phyloP scores from a whole-genome alignment of 805 yeast species.

The Kodamaea kakaduensis region DNA sequence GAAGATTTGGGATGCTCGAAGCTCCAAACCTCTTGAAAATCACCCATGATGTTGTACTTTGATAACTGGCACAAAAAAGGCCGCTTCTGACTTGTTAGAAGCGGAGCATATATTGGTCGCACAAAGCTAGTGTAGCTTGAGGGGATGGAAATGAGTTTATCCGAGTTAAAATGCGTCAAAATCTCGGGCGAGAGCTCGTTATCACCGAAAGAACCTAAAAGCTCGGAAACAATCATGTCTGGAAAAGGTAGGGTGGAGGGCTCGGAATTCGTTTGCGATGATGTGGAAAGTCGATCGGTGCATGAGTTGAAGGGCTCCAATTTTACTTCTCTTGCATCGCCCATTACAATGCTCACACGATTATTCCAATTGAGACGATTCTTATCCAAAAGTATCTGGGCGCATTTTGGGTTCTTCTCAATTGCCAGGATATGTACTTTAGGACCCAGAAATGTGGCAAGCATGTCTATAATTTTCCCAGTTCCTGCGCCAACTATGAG shows the following conservation, averaged over 20 bases:
- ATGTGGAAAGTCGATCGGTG: no score
- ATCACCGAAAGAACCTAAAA: conserved; percentile 89
- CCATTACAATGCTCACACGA: conserved; percentile 46
- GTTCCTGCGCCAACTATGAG: conserved; percentile 84
- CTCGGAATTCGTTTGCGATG: no score
- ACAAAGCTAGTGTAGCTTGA: conserved; percentile 52
- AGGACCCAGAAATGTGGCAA: conserved; percentile 14
- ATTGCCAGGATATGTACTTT: conserved; percentile 41
- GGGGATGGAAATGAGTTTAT: conserved; percentile 29
- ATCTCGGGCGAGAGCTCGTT: conserved; percentile 90
- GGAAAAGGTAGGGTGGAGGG: background rate
- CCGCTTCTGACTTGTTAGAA: conserved; percentile 17
- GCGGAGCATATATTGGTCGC: conserved; percentile 65
- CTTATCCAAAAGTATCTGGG: conserved; percentile 44
- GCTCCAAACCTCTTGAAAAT: conserved; percentile 54
- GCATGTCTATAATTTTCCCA: conserved; percentile 68
- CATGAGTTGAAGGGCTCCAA: no score
- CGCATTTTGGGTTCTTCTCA: conserved; percentile 69
- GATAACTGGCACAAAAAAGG: conserved; percentile 24
- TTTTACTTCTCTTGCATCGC: conserved; percentile 51
- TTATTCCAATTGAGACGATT: conserved; percentile 52
- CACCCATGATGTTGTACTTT: conserved; percentile 22
- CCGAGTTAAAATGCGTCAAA: conserved; percentile 17
- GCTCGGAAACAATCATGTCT: conserved; percentile 70
- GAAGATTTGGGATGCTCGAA: conserved; percentile 48